Evolutionary conservation across 148 eudicot genomes (phyloP), one percentile per base, ranked within the genome.

Genomic region (Cornus kousa): DNA sequence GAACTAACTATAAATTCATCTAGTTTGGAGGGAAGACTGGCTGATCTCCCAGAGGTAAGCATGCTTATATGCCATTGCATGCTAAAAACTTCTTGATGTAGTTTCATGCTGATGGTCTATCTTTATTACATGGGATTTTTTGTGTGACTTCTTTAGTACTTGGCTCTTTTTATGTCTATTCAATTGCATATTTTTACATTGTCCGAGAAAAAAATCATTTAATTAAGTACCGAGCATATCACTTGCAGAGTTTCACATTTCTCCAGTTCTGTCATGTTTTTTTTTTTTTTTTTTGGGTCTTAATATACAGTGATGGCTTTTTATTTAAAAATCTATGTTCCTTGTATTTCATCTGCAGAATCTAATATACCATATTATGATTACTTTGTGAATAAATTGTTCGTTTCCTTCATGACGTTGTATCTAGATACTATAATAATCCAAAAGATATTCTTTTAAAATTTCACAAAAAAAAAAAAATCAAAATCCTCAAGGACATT

Each of bases 1-100:
- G 97, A 92, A 85, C 78, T 92, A 74, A 92, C 80, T 85, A 90
- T 96, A 86, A 89, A 78, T 62, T 89, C 92, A 33, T 88, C 90
- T 24, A 79, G 79, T 72, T 78, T 94, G 85, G 90, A 84, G 43
- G 71, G 87, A 79, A 89, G 85, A 79, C 19, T 85, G 40, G 81
- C 87, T 24, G 78, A 84, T 83, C 72, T 75, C 22, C 73, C 78
- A 28, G 92, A 90, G 99, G 99, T 94, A 90, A 82, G 67, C 31
- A 64, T 64, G 31, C 37, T 14, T 60, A 7, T 64, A 76, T 68
- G 11, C 66, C 39, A 66, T 57, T 5, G 22, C 23, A 7, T 46
- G 19, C 37, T 46, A 37, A 24, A 17, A 53, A 12, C 3, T 53
- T 12, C 17, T 53, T 53, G 59, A 53, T 53, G 1, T 53, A 53